These are phyloP conservation scores for Calonectria honghensis DNA, from an alignment of 2,329 filamentous ascomycete genomes.

Conservation along the genomic window DNA sequence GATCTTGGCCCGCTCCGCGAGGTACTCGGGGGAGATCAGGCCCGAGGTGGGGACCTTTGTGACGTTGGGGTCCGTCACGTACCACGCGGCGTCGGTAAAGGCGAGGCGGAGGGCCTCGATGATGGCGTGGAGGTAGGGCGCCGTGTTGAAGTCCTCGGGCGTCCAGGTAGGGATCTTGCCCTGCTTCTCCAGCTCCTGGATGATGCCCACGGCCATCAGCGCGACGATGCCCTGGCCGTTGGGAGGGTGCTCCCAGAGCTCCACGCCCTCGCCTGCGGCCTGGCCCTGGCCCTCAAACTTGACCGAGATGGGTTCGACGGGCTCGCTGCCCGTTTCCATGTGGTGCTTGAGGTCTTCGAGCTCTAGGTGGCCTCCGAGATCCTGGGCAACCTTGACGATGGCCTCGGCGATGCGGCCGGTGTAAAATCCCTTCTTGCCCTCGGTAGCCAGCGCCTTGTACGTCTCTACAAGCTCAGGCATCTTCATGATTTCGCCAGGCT, in stretches of 20 bases:
- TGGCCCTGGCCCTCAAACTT: conserved; percentile 81
- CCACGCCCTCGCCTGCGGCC: conserved; percentile 72
- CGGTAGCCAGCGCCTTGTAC: conserved; percentile 84
- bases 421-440: conserved; percentile 95
- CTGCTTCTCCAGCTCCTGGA: conserved; percentile 87
- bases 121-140: conserved; percentile 87
- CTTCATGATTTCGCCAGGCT: conserved; percentile 90
- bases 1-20: conserved; percentile 79
- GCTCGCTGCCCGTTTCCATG: conserved; percentile 79
- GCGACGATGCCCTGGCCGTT: conserved; percentile 98
- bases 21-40: conserved; percentile 84
- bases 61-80: conserved; percentile 87
- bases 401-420: conserved; percentile 87
- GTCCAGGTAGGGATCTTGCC: conserved; percentile 84
- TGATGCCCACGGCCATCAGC: conserved; percentile 93
- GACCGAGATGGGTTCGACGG: conserved; percentile 89
- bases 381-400: conserved; percentile 84
- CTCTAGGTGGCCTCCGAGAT: conserved; percentile 85
- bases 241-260: conserved; percentile 97
- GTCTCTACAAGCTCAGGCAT: conserved; percentile 88
- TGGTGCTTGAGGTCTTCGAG: conserved; percentile 89
- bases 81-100: conserved; percentile 94
- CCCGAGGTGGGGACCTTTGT: conserved; percentile 80
- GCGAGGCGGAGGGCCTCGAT: conserved; percentile 92
- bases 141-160: conserved; percentile 85